Conservation (phyloP, 1,284 basidiomycete species). For the Malassezia restricta region DNA sequence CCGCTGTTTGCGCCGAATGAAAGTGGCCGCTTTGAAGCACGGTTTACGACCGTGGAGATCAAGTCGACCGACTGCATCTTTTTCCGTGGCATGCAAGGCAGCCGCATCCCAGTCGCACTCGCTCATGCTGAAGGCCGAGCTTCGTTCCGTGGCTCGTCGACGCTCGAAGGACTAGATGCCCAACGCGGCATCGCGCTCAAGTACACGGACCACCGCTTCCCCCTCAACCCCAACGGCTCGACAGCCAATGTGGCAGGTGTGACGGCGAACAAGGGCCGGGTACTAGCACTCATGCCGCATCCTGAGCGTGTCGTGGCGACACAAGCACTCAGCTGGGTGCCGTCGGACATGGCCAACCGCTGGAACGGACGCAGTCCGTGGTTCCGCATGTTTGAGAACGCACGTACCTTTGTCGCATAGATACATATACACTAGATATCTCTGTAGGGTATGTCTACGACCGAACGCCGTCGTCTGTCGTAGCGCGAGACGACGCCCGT, state of each 20-base stretch:
- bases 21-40: slow-evolving; percentile 80
- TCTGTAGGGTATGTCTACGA: too few species aligned
- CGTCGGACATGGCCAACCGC: slow-evolving; percentile 12
- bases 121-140: slow-evolving; percentile 92
- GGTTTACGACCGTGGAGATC: slow-evolving; percentile 69
- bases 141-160: slow-evolving; percentile 51
- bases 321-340: slow-evolving; percentile 44
- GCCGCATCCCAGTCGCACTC: slow-evolving; percentile 76
- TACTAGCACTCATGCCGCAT: slow-evolving; percentile 86
- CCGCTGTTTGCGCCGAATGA: slow-evolving; percentile 81
- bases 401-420: slow-evolving; percentile 49
- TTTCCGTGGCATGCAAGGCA: slow-evolving; percentile 73
- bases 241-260: slow-evolving; percentile 76
- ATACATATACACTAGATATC: neutral
- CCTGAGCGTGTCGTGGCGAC: slow-evolving; percentile 45
- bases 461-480: too few species aligned
- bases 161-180: slow-evolving; percentile 16
- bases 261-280: slow-evolving; percentile 69
- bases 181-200: slow-evolving; percentile 26
- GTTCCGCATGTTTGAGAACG: slow-evolving; percentile 90
- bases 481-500: too few species aligned
- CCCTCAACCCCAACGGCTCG: slow-evolving; percentile 78
- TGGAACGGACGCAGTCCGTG: slow-evolving; percentile 66
- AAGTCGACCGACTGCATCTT: slow-evolving; percentile 61
- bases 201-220: slow-evolving; percentile 37